Conservation (phyloP, 1,139 yeast genomes). For the Yamadazyma friedrichii region DNA sequence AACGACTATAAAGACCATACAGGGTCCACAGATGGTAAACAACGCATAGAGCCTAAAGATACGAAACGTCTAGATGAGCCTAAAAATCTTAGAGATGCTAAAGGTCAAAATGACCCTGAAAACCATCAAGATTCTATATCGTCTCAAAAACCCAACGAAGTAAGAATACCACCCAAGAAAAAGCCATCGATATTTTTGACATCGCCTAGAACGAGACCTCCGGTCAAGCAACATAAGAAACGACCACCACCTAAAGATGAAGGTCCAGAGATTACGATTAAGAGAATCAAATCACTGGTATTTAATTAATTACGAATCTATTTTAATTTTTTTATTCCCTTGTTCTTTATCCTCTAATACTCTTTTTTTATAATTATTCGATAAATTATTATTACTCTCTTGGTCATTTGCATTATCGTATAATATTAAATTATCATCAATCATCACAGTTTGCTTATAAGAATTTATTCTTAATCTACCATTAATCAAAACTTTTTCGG, state of each 20-base stretch:
- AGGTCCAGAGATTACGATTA: constrained; percentile 2
- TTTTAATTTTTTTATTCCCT: neutral
- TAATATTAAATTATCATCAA: constrained; percentile 34
- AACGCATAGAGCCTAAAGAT: too few species aligned
- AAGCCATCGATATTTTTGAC: constrained; percentile 6
- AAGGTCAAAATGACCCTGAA: too few species aligned
- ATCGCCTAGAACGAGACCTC: neutral
- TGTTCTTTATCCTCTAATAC: constrained; percentile 18
- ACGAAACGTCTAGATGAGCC: too few species aligned
- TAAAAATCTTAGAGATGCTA: too few species aligned
- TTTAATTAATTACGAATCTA: constrained; percentile 18
- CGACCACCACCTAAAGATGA: neutral
- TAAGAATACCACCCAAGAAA: constrained; percentile 1
- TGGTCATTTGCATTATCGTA: constrained; percentile 17
- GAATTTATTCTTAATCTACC: constrained; percentile 72
- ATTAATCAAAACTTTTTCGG: constrained; percentile 62
- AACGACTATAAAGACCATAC: neutral
- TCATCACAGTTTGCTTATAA: constrained; percentile 62
- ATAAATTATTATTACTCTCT: constrained; percentile 20
- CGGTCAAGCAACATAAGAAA: neutral
- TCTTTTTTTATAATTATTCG: constrained; percentile 24
- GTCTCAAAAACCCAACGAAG: too few species aligned
- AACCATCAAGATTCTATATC: too few species aligned
- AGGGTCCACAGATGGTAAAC: too few species aligned
- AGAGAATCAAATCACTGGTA: constrained; percentile 30